Base-by-base conservation (phyloP, 1,139 yeast species). In the Sugiyamaella paludigena region DNA sequence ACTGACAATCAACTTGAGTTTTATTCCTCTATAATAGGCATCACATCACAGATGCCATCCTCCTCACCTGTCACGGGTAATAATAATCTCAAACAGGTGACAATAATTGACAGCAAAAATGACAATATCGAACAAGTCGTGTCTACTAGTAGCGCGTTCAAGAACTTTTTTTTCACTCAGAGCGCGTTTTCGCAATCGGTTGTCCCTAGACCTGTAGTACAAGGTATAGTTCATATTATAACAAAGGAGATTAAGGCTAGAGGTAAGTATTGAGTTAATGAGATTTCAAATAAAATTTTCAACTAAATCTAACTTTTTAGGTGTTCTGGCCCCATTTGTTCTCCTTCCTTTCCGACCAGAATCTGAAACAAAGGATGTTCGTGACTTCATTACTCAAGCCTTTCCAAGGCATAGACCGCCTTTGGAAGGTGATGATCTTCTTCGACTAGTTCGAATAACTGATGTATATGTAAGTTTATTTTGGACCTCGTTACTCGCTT, bases 231-330 rank as follows among this genome's bases (percentile, higher is more conserved):
- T 68, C 58, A 56, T 53, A 47, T 59, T 38, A 52, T 63, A 49
- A 48, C 71, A 44, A 42, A 56, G 41, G 68, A 62, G 46, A 56
- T 63, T 45, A 65, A 67, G 45, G 64, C 64, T 5, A 55, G 68
- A 50, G 69, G 67, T 61, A 47, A 30, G 65, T 53, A n/a, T n/a
- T n/a, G n/a, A n/a, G n/a, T n/a, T n/a, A n/a, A n/a, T n/a, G 12
- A 30, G 12, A 19, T n/a, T n/a, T 7, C n/a, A 29, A 26, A 39
- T 4, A 34, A 38, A 38, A n/a, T 12, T 4, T 8, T 12, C 6
- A 11, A 12, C 36, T 9, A 16, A 27, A 12, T 9, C 26, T 9
- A 38, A 19, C 42, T 13, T 26, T 28, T 13, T 39, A 58, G 65
- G 63, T 28, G 63, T 65, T 4, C 50, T 61, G 32, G 64, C 67